Conservation (phyloP, 148 eudicot species). For the Nepenthes gracilis region DNA sequence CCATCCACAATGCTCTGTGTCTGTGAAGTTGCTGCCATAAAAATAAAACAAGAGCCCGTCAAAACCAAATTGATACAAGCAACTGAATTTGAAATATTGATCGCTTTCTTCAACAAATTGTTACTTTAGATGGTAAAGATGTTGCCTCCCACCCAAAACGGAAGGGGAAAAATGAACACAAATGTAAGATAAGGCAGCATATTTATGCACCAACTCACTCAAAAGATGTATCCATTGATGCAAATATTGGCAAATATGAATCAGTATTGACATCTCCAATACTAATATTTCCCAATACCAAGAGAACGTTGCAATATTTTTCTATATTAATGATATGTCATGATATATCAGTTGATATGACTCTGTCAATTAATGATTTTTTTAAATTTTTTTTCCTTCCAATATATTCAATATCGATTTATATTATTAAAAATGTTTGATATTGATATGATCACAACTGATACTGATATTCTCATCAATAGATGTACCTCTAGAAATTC, state of each 20-base stretch:
- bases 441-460: too few species aligned
- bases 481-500: slow-evolving; percentile 56
- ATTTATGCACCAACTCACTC: neutral
- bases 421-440: too few species aligned
- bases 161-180: neutral
- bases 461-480: neutral
- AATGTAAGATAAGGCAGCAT: neutral
- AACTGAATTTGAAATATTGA: neutral
- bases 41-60: slow-evolving; percentile 7
- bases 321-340: too few species aligned
- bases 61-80: slow-evolving; percentile 4
- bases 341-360: too few species aligned
- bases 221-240: neutral
- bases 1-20: slow-evolving; percentile 79
- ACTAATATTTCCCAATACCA: too few species aligned
- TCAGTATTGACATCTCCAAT: too few species aligned
- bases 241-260: too few species aligned
- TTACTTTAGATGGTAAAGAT: neutral
- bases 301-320: too few species aligned
- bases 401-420: too few species aligned
- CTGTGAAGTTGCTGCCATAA: slow-evolving; percentile 41
- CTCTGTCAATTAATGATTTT: too few species aligned
- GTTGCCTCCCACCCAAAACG: neutral
- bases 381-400: too few species aligned
- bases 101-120: neutral